Evolutionary conservation across 2,329 filamentous ascomycete genomes (phyloP), one percentile per base, ranked within the genome.

Genomic region (Diaporthe sp.): DNA sequence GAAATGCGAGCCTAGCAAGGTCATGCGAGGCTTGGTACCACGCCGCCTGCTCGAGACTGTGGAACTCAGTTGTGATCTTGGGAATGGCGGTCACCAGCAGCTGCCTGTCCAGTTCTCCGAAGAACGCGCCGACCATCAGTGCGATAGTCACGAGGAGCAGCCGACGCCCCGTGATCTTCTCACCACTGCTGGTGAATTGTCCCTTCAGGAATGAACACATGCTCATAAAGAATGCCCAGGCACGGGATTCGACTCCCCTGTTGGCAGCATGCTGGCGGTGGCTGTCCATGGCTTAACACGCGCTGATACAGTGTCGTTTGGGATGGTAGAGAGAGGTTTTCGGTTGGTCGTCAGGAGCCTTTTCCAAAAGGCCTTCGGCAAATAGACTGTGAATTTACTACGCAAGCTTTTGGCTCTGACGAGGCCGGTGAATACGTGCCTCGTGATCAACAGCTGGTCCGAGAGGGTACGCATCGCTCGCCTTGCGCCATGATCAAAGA

Each of bases 51-150:
- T 49, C 71, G 4, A 76, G 60, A 3, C 71, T 65, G 22, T 61
- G 39, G 42, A 76, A 76, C 42, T 76, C 74, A 61, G 31, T 53
- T 12, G 74, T 72, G 31, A 76, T 76, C 31, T 42, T 73, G 15
- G 74, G 74, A 6, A 73, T 73, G 0, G 74, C 74, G 15, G 71
- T 76, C 19, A 53, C 31, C 22, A 68, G 31, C 31, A 68, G 46
- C 15, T 51, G 46, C 19, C n/a, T 37, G 31, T 53, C 49, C 31
- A 68, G 46, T 7, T 51, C 65, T 7, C 65, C 65, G 10, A 53
- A 68, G 13, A 68, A 51, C 1, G 31, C 65, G 46, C 34, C 28
- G 1, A 39, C 15, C 65, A 68, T 68, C 65, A 68, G 5, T 15
- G 65, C 46, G 15, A 68, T 53, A 2, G 31, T 53, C 12, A 68